Percentiles rank a stretch among this genome's conserved stretches.
These are phyloP conservation scores for Kuraishia piskuri DNA, from an alignment of 805 yeast species.

Conservation along the genomic window DNA sequence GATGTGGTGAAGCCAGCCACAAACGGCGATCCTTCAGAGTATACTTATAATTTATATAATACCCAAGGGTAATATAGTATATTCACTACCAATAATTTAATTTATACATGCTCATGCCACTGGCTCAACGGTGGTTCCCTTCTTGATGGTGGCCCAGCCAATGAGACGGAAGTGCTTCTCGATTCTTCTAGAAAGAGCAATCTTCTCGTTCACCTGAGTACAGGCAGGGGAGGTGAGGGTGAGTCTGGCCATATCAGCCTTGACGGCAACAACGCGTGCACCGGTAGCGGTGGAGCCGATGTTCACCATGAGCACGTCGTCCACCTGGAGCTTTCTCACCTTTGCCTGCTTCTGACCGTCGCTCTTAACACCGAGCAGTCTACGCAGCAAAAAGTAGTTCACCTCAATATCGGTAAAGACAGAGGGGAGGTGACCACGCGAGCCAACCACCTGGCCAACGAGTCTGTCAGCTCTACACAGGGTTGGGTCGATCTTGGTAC, in stretches of 20 bases:
- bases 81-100: constrained; percentile 1
- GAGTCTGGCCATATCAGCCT: constrained; percentile 98
- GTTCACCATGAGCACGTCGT: constrained; percentile 97
- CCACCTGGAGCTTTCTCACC: constrained; percentile 88
- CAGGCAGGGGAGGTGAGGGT: constrained; percentile 97
- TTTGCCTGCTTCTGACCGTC: constrained; percentile 96
- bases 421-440: constrained; percentile 91
- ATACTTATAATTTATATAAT: constrained; percentile 6
- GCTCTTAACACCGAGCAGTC: constrained; percentile 96
- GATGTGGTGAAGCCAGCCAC: not conserved
- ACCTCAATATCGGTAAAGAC: constrained; percentile 96
- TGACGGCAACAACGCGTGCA: constrained; percentile 95
- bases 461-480: constrained; percentile 98
- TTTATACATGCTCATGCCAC: constrained; percentile 28
- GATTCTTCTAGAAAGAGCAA: constrained; percentile 96
- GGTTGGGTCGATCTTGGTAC: constrained; percentile 98
- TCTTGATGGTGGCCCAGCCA: constrained; percentile 99
- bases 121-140: constrained; percentile 86
- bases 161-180: constrained; percentile 99
- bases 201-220: constrained; percentile 96
- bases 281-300: constrained; percentile 99
- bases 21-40: no score
- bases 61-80: no score
- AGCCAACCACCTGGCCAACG: constrained; percentile 98
- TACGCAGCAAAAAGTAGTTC: constrained; percentile 91